Evolutionary conservation across 163 green algal genomes (phyloP), one percentile per base, ranked within the genome.

Genomic region (Botryococcus braunii): DNA sequence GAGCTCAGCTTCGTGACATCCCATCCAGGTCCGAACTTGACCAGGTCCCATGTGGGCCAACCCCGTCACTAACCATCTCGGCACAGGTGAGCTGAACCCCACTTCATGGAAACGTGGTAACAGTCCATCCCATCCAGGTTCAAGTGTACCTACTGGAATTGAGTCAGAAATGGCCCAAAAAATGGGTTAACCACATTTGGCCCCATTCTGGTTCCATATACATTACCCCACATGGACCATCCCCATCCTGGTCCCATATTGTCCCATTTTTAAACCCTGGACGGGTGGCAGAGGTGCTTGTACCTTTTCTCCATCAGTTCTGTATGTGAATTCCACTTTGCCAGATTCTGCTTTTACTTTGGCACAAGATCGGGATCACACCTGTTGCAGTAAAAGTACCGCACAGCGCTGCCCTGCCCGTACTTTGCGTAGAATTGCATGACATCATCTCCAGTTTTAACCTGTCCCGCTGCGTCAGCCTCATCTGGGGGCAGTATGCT

Each of bases 361-460:
- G 43, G 43, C 43, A 17, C 43, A 52, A 13, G 13, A 11, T 7
- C 6, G 57, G 9, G 8, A 27, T 63, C 55, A 25, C 68, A 88
- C 79, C 80, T 83, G 68, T 86, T 85, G 79, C 88, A 93, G 82
- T 91, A 91, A 73, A 95, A 93, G 70, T 93, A 90, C 71, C 91
- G 91, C 25, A 92, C 77, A 38, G 79, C 57, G 64, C 78, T 82
- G 68, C 90, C 83, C 69, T 92, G 82, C 2, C 88, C 88, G 68
- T 89, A 83, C 46, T 82, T 84, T 13, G 77, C 86, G 69, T 92
- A 95, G 62, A 88, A 93, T 43, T 86, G 84, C 25, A 93, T 69
- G 37, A 92, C 81, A 72, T 93, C 82, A 59, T 90, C 81, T 21
- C 81, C 79, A n/a, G 81, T 89, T 29, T 82, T 63, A 25, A 92